Evolutionary conservation across 2,329 filamentous ascomycete species (phyloP).

Genomic region (Aspergillus sp.): DNA sequence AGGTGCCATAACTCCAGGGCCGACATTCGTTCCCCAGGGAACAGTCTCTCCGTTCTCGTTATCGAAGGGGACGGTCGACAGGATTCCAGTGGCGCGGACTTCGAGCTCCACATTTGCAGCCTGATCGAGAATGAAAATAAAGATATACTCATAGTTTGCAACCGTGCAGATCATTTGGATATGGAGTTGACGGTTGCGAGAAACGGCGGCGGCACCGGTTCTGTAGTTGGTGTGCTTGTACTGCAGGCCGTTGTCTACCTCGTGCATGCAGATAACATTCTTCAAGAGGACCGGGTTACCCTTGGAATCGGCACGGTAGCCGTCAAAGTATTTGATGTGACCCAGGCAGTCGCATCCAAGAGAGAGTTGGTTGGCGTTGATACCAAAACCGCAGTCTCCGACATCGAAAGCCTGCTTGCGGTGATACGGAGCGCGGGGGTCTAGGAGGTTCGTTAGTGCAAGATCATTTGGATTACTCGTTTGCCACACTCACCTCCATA

Average conservation of each 20-base stretch:
- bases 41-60: constrained; percentile 57
- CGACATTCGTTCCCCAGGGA: constrained; percentile 66
- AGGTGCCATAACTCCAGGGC: constrained; percentile 65
- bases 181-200: constrained; percentile 63
- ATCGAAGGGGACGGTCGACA: constrained; percentile 66
- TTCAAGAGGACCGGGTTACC: constrained; percentile 58
- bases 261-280: constrained; percentile 69
- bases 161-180: constrained; percentile 70
- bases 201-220: constrained; percentile 61
- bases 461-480: background rate
- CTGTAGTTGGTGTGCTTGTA: constrained; percentile 73
- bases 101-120: constrained; percentile 66
- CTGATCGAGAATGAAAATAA: constrained; percentile 70
- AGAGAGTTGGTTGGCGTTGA: constrained; percentile 67
- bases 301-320: constrained; percentile 57
- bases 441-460: constrained; percentile 42
- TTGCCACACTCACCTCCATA: constrained; percentile 32
- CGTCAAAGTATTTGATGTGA: constrained; percentile 65
- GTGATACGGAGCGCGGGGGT: constrained; percentile 66
- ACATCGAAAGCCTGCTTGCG: constrained; percentile 70
- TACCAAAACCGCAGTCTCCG: constrained; percentile 64
- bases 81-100: constrained; percentile 65
- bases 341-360: constrained; percentile 70
- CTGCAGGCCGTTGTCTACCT: constrained; percentile 66
- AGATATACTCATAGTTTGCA: constrained; percentile 71